Base-by-base conservation (phyloP, 345 rosid genomes). In the thale cress (Arabidopsis thaliana) region DNA sequence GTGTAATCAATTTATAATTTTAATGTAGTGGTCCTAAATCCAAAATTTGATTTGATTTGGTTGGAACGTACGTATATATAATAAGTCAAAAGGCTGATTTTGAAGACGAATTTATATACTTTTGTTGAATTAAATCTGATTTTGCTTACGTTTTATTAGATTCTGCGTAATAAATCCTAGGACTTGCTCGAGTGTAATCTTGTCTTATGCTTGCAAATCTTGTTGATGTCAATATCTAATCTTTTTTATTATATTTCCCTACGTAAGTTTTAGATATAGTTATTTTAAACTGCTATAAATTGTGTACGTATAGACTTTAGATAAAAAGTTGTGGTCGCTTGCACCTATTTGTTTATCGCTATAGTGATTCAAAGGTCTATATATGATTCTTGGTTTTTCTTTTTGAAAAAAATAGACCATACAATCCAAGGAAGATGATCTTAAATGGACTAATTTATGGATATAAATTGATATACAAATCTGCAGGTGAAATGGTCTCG, bases 401-500 rank as follows among this genome's bases (percentile, higher is more conserved):
- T 40, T 61, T 24, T 4, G 6, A n/a, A 23, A 11, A 38, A 1
- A 64, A 8, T 28, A 42, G 30, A 64, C 45, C 16, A 20, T 34
- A 36, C 23, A 4, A 36, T 37, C 65, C 38, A 23, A 52, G 3
- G 24, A 53, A 56, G 50, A 36, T 65, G 11, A 3, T 23, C 4
- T 56, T 25, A 30, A 24, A 38, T 33, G 2, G 38, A 38, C 10
- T 34, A 37, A 48, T 48, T 41, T 32, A 55, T 12, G 32, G 10
- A n/a, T 33, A 48, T 10, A 49, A 48, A 25, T 65, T 56, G 28
- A 28, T 44, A 63, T 38, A 50, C 59, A 49, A 40, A 13, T 22
- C 56, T 58, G 65, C 48, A 91, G 96, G 90, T 85, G 28, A 88
- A 88, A 63, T 91, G 93, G 96, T 78, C 84, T n/a, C 79, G 93